Percentiles rank a stretch among this genome's conserved stretches.
phyloP scores from a whole-genome alignment of 441 rosid genomes.

The Geranium incanum region DNA sequence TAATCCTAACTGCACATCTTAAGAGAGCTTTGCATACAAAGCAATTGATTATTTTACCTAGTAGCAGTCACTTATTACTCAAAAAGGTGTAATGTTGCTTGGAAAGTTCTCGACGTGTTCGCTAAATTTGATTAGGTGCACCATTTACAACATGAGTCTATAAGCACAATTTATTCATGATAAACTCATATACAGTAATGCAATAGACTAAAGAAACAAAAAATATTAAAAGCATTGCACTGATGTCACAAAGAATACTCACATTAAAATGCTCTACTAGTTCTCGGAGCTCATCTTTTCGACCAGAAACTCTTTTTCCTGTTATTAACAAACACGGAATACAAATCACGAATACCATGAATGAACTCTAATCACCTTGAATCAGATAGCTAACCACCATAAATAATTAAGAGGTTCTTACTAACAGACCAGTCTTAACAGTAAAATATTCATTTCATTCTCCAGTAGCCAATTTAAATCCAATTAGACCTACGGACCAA shows the following conservation, averaged over 20 bases:
- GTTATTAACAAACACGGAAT: slow-evolving; percentile 22
- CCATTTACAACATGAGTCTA: not conserved
- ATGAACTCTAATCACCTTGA: not conserved
- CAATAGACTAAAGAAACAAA: not conserved
- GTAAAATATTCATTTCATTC: not conserved
- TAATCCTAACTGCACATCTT: not conserved
- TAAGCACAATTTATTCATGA: not conserved
- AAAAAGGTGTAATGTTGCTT: not conserved
- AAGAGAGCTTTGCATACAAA: not conserved
- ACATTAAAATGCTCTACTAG: slow-evolving; percentile 84
- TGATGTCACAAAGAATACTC: slow-evolving; percentile 29
- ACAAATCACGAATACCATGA: slow-evolving; percentile 8
- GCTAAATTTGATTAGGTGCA: not conserved
- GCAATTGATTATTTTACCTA: not conserved
- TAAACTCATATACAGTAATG: not conserved
- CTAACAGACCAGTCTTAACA: not conserved
- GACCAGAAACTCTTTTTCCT: slow-evolving; percentile 61
- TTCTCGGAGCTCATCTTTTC: slow-evolving; percentile 72
- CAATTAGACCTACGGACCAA: not conserved
- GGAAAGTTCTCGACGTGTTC: not conserved
- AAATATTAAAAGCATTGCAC: not conserved
- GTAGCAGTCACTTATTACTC: not conserved
- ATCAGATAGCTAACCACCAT: not conserved
- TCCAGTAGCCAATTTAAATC: not conserved
- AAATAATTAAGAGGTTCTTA: not conserved